Conservation (phyloP, 495 filamentous ascomycete species). For the Venustampulla echinocandica region DNA sequence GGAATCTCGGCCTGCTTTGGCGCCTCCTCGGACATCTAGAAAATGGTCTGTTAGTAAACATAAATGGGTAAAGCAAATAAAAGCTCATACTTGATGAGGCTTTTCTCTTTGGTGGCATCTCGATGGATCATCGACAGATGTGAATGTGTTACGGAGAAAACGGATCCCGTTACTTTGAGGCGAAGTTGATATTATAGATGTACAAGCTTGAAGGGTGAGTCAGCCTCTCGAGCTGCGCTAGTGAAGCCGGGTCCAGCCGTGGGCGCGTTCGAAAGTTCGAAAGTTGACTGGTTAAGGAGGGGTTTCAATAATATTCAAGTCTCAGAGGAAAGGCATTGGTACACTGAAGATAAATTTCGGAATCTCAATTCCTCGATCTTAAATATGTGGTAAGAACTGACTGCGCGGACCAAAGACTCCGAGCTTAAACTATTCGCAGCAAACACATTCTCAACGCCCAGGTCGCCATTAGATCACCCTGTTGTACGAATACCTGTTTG, state of each 20-base stretch:
- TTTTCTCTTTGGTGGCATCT: slow-evolving; percentile 75
- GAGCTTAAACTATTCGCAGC: slow-evolving; percentile 28
- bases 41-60: slow-evolving; percentile 28
- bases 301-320: no score
- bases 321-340: no score
- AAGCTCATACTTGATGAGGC: slow-evolving; percentile 45
- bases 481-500: slow-evolving; percentile 55
- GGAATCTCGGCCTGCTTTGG: slow-evolving; percentile 49
- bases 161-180: background rate
- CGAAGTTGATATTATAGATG: no score
- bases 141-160: slow-evolving; percentile 1
- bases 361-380: background rate
- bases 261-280: no score
- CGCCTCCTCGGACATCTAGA: slow-evolving; percentile 41
- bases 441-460: slow-evolving; percentile 99
- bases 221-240: no score
- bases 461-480: slow-evolving; percentile 88
- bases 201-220: no score
- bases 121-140: slow-evolving; percentile 15
- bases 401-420: no score
- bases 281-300: no score
- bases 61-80: slow-evolving; percentile 19
- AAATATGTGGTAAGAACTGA: slow-evolving; percentile 16
- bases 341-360: background rate
- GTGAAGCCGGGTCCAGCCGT: no score